phyloP scores from a whole-genome alignment of 2,329 filamentous ascomycete species.

The Ophiostoma australiae region DNA sequence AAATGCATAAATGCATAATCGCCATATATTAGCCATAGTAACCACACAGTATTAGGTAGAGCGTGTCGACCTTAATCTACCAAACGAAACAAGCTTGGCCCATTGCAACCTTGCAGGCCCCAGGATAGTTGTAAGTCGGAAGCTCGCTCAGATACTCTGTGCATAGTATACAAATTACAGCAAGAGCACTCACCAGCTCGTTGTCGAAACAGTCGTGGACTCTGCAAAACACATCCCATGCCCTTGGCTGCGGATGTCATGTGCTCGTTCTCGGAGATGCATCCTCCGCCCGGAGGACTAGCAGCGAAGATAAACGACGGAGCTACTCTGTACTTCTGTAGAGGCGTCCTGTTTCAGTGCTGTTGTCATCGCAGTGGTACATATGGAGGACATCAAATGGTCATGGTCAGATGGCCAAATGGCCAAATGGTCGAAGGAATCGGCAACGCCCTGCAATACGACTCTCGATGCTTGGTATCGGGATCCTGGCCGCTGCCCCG shows the following conservation, averaged over 20 bases:
- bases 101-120: neutral
- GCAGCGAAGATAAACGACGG: neutral
- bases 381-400: neutral
- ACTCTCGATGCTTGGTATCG: constrained; percentile 10
- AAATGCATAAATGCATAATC: neutral
- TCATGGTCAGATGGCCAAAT: neutral
- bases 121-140: neutral
- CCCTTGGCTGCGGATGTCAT: neutral
- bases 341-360: neutral
- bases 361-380: neutral
- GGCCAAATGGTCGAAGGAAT: neutral
- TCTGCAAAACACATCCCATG: neutral
- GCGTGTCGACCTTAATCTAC: neutral
- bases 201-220: neutral
- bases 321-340: neutral
- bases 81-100: constrained; percentile 1
- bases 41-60: too few relatives aligned
- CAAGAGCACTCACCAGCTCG: neutral
- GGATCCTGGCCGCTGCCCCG: constrained; percentile 1
- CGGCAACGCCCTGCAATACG: neutral
- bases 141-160: neutral
- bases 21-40: neutral
- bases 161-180: too few relatives aligned
- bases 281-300: neutral
- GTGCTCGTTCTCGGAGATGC: neutral